A percentile compares a stretch with the other conserved stretches of the same genome.
Evolutionary conservation across 2,329 filamentous ascomycete species (phyloP).

Genomic region (Pezicula neosporulosa): DNA sequence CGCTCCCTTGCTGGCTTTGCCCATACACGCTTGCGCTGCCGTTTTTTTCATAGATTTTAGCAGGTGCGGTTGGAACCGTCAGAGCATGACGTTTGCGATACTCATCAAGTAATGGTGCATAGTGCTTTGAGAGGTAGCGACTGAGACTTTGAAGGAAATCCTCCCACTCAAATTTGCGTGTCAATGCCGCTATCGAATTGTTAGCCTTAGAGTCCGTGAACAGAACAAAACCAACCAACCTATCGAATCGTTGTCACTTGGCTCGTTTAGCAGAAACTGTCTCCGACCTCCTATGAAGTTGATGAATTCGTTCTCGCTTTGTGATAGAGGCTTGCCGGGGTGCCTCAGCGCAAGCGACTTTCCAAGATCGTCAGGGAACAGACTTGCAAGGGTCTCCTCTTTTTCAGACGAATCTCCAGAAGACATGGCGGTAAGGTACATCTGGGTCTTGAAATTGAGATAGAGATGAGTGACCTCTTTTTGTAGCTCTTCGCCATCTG

Average conservation of each 20-base stretch:
- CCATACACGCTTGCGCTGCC: slow-evolving; percentile 4
- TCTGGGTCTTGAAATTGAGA: slow-evolving; percentile 64
- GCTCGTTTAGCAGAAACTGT: slow-evolving; percentile 51
- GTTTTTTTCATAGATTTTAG: neutral
- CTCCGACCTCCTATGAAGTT: slow-evolving; percentile 49
- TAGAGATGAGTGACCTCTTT: slow-evolving; percentile 59
- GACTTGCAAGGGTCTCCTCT: slow-evolving; percentile 52
- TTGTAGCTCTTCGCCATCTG: slow-evolving; percentile 51
- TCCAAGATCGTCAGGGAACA: slow-evolving; percentile 57
- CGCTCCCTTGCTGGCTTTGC: neutral
- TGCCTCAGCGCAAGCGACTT: slow-evolving; percentile 49
- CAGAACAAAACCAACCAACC: slow-evolving; percentile 26
- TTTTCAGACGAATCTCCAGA: slow-evolving; percentile 46
- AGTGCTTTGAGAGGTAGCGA: slow-evolving; percentile 54
- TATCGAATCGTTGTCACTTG: slow-evolving; percentile 39
- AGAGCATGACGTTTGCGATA: slow-evolving; percentile 34
- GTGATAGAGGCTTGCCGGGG: slow-evolving; percentile 49
- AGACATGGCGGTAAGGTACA: slow-evolving; percentile 59
- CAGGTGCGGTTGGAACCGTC: slow-evolving; percentile 16
- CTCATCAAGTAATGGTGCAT: slow-evolving; percentile 46
- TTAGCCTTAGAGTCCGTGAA: slow-evolving; percentile 5
- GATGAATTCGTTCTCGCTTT: slow-evolving; percentile 58
- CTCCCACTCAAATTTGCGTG: slow-evolving; percentile 60
- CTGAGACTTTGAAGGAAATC: slow-evolving; percentile 58
- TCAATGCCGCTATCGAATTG: slow-evolving; percentile 35